Conservation (phyloP, 257 asterid species). For the Cordia subcordata region DNA sequence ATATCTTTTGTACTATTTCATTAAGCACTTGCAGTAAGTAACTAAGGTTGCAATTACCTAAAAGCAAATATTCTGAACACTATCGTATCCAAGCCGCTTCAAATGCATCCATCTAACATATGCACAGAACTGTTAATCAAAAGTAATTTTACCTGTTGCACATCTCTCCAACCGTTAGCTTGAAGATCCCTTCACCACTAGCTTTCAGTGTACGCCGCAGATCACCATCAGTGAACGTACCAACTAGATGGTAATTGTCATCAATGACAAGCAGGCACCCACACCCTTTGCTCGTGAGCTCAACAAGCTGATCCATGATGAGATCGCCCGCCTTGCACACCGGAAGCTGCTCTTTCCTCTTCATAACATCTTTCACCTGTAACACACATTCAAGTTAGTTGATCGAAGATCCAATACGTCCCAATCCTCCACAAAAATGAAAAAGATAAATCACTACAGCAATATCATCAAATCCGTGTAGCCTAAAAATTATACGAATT, state of each 20-base stretch:
- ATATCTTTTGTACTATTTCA: too few species aligned
- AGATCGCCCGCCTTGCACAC: conserved; percentile 72
- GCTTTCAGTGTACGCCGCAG: conserved; percentile 83
- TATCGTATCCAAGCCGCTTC: too few species aligned
- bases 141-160: conserved; percentile 59
- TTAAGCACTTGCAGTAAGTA: too few species aligned
- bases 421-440: not conserved
- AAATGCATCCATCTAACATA: too few species aligned
- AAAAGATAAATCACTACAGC: not conserved
- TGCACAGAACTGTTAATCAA: too few species aligned
- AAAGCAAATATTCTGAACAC: too few species aligned
- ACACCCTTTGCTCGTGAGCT: conserved; percentile 87
- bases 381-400: conserved; percentile 9
- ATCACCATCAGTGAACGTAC: conserved; percentile 95
- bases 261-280: conserved; percentile 89
- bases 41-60: too few species aligned
- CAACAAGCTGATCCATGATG: conserved; percentile 92
- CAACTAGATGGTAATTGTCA: conserved; percentile 53
- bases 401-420: not conserved
- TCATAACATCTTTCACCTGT: conserved; percentile 94
- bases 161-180: conserved; percentile 91
- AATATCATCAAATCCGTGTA: not conserved
- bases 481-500: too few species aligned
- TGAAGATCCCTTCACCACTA: conserved; percentile 83
- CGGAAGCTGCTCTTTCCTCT: conserved; percentile 77